These are phyloP conservation scores for Exophiala sideris DNA, from an alignment of 2,329 filamentous ascomycete genomes.

Conservation along the genomic window DNA sequence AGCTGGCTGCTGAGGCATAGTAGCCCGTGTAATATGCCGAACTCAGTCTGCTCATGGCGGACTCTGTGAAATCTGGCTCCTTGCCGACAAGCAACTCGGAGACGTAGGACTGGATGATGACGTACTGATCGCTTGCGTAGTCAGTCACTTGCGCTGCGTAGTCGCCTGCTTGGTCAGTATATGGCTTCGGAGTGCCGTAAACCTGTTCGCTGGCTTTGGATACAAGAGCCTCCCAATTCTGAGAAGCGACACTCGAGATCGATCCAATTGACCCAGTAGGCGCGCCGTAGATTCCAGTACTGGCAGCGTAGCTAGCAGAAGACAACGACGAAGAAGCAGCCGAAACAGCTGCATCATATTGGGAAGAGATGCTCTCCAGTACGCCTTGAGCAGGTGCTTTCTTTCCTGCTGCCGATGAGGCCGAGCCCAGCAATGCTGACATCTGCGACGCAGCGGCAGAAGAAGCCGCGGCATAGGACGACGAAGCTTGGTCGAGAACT, in stretches of 20 bases:
- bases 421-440: conserved; percentile 39
- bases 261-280: conserved; percentile 44
- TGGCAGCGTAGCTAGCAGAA: conserved; percentile 39
- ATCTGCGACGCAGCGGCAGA: conserved; percentile 41
- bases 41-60: conserved; percentile 68
- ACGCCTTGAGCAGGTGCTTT: conserved; percentile 40
- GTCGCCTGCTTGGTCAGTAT: conserved; percentile 22
- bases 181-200: conserved; percentile 62
- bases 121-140: conserved; percentile 62
- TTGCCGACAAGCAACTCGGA: conserved; percentile 73
- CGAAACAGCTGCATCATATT: conserved; percentile 44
- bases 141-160: conserved; percentile 63
- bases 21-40: conserved; percentile 67
- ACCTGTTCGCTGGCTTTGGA: conserved; percentile 65
- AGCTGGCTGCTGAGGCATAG: conserved; percentile 48
- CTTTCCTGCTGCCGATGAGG: conserved; percentile 37
- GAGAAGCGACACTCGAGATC: conserved; percentile 54
- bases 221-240: conserved; percentile 63
- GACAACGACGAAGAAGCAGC: conserved; percentile 43
- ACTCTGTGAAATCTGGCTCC: conserved; percentile 78
- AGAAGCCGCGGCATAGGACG: conserved; percentile 36
- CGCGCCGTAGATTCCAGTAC: conserved; percentile 45
- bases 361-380: conserved; percentile 44
- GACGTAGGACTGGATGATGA: conserved; percentile 66
- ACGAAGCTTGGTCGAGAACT: conserved; percentile 35